A percentile compares a stretch with the other conserved stretches of the same genome.
phyloP scores from a whole-genome alignment of 768 basidiomycete species.

The Macrolepiota fuliginosa region DNA sequence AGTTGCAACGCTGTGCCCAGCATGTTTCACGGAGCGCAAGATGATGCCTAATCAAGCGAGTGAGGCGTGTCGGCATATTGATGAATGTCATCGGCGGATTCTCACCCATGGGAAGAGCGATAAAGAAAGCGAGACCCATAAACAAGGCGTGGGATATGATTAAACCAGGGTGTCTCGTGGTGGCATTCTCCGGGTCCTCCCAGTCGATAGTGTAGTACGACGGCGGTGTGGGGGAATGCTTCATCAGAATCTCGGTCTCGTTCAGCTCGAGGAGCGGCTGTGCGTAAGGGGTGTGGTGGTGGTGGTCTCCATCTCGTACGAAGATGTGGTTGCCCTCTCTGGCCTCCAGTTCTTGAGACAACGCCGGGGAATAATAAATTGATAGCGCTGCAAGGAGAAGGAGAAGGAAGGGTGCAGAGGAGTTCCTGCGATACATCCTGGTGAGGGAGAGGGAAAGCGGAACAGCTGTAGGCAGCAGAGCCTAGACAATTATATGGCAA shows the following conservation, averaged over 20 bases:
- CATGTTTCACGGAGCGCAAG: slow-evolving; percentile 73
- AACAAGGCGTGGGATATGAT: slow-evolving; percentile 73
- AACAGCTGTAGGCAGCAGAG: neutral
- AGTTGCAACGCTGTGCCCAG: slow-evolving; percentile 57
- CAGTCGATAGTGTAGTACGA: slow-evolving; percentile 85
- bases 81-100: slow-evolving; percentile 11
- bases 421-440: slow-evolving; percentile 16
- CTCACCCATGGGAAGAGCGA: slow-evolving; percentile 77
- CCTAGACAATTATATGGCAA: neutral
- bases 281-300: slow-evolving; percentile 43
- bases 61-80: slow-evolving; percentile 3
- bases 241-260: slow-evolving; percentile 67
- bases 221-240: slow-evolving; percentile 68
- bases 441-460: neutral
- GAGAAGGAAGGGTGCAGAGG: slow-evolving; percentile 9
- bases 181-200: slow-evolving; percentile 42
- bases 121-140: slow-evolving; percentile 82
- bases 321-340: neutral
- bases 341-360: slow-evolving; percentile 1
- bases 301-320: slow-evolving; percentile 37
- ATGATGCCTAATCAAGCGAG: slow-evolving; percentile 58
- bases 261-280: slow-evolving; percentile 64
- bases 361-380: neutral
- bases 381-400: slow-evolving; percentile 10
- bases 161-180: slow-evolving; percentile 58